phyloP scores from a whole-genome alignment of 2,329 filamentous ascomycete genomes.

The Verticillium isaacii region DNA sequence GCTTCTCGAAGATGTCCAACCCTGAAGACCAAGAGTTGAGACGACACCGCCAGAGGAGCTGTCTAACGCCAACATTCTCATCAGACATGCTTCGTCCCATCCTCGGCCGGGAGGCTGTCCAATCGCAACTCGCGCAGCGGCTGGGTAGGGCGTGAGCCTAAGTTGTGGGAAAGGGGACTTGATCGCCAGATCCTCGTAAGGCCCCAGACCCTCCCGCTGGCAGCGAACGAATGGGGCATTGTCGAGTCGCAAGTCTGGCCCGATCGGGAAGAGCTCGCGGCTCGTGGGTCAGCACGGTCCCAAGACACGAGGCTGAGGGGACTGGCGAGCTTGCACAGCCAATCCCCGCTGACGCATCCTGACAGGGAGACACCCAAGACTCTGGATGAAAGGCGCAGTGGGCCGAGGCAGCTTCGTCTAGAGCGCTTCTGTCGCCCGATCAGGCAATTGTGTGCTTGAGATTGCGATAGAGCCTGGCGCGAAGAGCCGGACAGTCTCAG shows the following conservation, averaged over 20 bases:
- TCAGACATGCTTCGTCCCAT: conserved; percentile 2
- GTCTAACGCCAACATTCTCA: not conserved
- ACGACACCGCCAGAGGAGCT: not conserved
- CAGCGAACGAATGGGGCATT: not conserved
- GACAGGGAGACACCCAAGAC: not conserved
- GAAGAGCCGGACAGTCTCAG: not conserved
- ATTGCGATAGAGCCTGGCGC: not conserved
- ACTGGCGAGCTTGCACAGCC: not conserved
- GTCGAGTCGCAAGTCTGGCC: conserved; percentile 12
- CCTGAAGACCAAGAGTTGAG: not conserved
- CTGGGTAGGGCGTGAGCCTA: not conserved
- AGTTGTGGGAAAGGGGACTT: not conserved
- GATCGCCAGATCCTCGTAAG: not conserved
- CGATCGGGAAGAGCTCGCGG: conserved; percentile 8
- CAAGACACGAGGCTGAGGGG: not conserved
- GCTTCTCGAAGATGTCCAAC: not conserved
- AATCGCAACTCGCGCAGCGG: not conserved
- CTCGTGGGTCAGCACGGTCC: conserved; percentile 8
- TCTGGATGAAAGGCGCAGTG: not conserved
- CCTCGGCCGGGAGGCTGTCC: not conserved
- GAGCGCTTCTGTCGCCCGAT: not conserved
- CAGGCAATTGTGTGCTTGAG: not conserved
- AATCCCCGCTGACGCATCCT: not conserved
- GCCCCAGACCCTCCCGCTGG: not conserved
- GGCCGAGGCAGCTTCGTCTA: not conserved